Percentiles rank a stretch among this genome's conserved stretches.
Conservation (phyloP, 495 filamentous ascomycete genomes). For the Neurospora sp. region DNA sequence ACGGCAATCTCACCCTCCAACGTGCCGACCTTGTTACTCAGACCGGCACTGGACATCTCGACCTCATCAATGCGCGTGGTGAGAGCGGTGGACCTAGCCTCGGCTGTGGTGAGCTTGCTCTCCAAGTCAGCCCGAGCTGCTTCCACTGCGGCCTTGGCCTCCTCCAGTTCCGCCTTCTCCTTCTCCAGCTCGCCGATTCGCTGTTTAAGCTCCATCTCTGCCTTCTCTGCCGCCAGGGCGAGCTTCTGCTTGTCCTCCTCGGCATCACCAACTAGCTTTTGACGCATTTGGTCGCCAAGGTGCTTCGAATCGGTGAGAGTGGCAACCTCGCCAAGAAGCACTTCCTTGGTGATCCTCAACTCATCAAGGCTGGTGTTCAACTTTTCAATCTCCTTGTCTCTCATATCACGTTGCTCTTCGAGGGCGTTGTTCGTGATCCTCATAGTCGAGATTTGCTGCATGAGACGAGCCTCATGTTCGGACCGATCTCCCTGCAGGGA, state of each 20-base stretch:
- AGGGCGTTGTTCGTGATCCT: slow-evolving; percentile 24
- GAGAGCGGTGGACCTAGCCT: slow-evolving; percentile 16
- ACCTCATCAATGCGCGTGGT: slow-evolving; percentile 12
- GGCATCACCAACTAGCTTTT: slow-evolving; percentile 8
- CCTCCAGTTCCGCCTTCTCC: slow-evolving; percentile 25
- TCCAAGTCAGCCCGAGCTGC: slow-evolving; percentile 26
- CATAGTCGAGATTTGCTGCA: slow-evolving; percentile 26
- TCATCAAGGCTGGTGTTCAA: slow-evolving; percentile 17
- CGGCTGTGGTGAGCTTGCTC: slow-evolving; percentile 13
- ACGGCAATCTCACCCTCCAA: slow-evolving; percentile 15
- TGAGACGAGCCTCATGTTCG: slow-evolving; percentile 26
- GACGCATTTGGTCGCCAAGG: slow-evolving; percentile 12
- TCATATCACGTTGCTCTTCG: slow-evolving; percentile 25
- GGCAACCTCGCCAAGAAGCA: slow-evolving; percentile 5
- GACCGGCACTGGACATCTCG: slow-evolving; percentile 12
- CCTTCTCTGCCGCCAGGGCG: slow-evolving; percentile 11
- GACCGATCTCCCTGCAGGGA: slow-evolving; percentile 24
- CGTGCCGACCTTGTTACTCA: slow-evolving; percentile 9
- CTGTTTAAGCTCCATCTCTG: slow-evolving; percentile 14
- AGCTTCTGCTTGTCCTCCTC: slow-evolving; percentile 14
- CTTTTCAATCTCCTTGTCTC: slow-evolving; percentile 28
- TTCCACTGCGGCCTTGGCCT: slow-evolving; percentile 19
- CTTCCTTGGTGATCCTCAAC: slow-evolving; percentile 11
- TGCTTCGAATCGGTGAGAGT: slow-evolving; percentile 12
- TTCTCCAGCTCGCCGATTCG: slow-evolving; percentile 26